Evolutionary conservation across 345 rosid genomes (phyloP).

Genomic region (Aquilaria yunnanensis): DNA sequence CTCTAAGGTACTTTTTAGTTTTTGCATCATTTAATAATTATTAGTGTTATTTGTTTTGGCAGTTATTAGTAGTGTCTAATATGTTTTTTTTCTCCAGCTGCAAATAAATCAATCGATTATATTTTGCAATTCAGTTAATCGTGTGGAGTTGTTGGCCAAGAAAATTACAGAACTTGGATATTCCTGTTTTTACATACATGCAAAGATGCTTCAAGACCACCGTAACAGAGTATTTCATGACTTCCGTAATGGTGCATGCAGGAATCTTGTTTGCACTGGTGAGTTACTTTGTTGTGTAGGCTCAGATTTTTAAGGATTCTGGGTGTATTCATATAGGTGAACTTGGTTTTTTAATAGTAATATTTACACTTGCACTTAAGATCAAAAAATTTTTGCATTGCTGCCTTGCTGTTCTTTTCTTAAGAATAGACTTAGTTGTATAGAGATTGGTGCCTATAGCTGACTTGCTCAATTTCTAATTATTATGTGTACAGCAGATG

Average conservation of each 20-base stretch:
- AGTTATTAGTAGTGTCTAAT: conserved; percentile 7
- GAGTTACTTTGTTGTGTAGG: conserved; percentile 11
- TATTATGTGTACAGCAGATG: no score
- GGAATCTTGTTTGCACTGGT: conserved; percentile 97
- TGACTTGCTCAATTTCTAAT: no score
- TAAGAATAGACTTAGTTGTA: no score
- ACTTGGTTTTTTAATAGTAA: not conserved
- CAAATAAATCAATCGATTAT: conserved; percentile 95
- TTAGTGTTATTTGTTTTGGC: not conserved
- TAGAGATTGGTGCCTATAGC: no score
- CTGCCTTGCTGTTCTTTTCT: no score
- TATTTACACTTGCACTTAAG: no score
- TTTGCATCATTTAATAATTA: conserved; percentile 2
- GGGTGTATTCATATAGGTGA: not conserved
- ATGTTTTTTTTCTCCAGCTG: conserved; percentile 42
- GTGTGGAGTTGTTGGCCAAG: conserved; percentile 90
- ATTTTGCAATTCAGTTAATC: conserved; percentile 93
- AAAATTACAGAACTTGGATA: conserved; percentile 95
- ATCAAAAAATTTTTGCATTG: no score
- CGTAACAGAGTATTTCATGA: conserved; percentile 95
- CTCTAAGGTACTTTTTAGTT: conserved; percentile 56
- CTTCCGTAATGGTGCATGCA: conserved; percentile 96
- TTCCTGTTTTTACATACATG: conserved; percentile 91
- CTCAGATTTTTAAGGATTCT: not conserved
- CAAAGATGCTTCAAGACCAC: conserved; percentile 96